A percentile compares a stretch with the other conserved stretches of the same genome.
phyloP scores from a whole-genome alignment of 2,329 filamentous ascomycete species.

The Paramyrothecium sp. region DNA sequence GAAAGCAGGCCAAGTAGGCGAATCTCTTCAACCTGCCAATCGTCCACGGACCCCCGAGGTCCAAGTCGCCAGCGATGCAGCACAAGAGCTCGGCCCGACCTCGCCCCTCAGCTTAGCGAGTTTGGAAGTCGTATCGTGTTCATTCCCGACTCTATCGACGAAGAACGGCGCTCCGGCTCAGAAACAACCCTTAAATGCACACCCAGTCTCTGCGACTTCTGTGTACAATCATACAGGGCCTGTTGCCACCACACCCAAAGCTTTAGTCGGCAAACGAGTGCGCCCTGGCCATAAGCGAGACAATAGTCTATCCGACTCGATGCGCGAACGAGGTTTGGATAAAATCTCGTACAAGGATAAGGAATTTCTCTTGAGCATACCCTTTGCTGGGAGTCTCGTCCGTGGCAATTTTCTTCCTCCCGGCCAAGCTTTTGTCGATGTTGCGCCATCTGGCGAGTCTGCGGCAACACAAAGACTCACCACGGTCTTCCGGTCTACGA shows the following conservation, averaged over 20 bases:
- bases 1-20: conserved; percentile 42
- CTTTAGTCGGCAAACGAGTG: conserved; percentile 57
- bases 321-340: conserved; percentile 64
- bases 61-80: conserved; percentile 18
- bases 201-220: conserved; percentile 54
- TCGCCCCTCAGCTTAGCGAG: conserved; percentile 60
- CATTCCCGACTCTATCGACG: conserved; percentile 55
- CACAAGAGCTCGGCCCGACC: conserved; percentile 16
- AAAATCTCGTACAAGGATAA: conserved; percentile 51
- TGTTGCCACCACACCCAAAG: conserved; percentile 57
- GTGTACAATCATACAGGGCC: conserved; percentile 45
- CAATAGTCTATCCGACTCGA: conserved; percentile 82
- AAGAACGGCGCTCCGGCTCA: conserved; percentile 36
- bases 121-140: conserved; percentile 62
- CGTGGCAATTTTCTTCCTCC: conserved; percentile 84
- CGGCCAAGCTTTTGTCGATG: conserved; percentile 75
- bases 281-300: conserved; percentile 74
- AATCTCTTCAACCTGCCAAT: conserved; percentile 42
- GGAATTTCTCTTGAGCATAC: conserved; percentile 60
- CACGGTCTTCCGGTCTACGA: conserved; percentile 46
- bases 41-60: conserved; percentile 48
- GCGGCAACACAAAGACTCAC: conserved; percentile 49
- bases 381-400: conserved; percentile 80
- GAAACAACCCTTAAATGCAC: conserved; percentile 47
- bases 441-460: conserved; percentile 51